These are phyloP conservation scores for Datisca glomerata DNA, from an alignment of 306 rosid species.

Conservation along the genomic window DNA sequence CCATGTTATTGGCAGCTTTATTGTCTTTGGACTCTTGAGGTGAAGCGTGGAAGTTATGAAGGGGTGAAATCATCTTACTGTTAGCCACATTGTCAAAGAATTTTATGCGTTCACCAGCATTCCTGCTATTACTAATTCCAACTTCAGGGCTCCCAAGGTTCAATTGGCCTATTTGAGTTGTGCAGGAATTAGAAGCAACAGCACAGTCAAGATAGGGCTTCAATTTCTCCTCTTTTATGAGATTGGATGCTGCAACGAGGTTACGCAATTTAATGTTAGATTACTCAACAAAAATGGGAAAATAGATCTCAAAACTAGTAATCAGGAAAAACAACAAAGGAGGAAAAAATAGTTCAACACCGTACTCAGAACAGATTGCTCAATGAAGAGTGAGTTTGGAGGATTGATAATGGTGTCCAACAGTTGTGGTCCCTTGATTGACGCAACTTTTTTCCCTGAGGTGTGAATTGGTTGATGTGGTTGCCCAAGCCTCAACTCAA, in stretches of 20 bases:
- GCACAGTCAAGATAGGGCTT: conserved; percentile 11
- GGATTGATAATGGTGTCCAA: conserved; percentile 27
- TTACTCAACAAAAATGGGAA: conserved; percentile 9
- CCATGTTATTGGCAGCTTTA: conserved; percentile 16
- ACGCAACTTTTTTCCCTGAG: conserved; percentile 23
- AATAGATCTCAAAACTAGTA: conserved; percentile 7
- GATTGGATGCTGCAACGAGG: conserved; percentile 21
- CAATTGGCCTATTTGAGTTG: conserved; percentile 20
- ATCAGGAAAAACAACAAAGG: conserved; percentile 2
- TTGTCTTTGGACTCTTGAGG: conserved; percentile 11
- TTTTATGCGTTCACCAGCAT: conserved; percentile 21
- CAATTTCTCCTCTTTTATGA: no score
- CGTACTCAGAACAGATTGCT: conserved; percentile 32
- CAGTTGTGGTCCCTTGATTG: conserved; percentile 26
- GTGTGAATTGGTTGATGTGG: conserved; percentile 24
- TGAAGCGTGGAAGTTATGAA: conserved; percentile 16
- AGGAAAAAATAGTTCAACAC: conserved; percentile 23
- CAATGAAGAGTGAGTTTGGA: conserved; percentile 21
- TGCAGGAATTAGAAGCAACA: conserved; percentile 14
- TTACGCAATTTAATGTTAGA: conserved; percentile 13
- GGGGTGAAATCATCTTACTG: conserved; percentile 21
- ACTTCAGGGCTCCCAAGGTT: conserved; percentile 21
- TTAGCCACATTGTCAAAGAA: conserved; percentile 15
- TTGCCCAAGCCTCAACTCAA: conserved; percentile 58
- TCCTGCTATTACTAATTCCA: conserved; percentile 17